Conservation (phyloP, 768 basidiomycete species). For the Termitomyces sp. region DNA sequence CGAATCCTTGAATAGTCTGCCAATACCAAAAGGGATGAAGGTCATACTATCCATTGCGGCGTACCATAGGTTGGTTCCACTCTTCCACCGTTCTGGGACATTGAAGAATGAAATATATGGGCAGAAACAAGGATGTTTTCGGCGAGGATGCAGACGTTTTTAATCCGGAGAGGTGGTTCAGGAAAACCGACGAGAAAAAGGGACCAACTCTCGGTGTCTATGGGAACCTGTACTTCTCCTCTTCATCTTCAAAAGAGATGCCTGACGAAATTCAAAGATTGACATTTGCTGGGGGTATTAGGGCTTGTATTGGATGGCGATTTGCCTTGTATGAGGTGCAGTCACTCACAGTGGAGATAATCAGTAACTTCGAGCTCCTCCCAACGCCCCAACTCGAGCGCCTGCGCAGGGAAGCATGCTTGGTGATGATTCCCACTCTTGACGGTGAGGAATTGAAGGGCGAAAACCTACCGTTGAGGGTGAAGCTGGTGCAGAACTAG, state of each 20-base stretch:
- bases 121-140: slow-evolving; percentile 44
- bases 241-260: neutral
- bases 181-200: slow-evolving; percentile 27
- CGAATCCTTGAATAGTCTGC: slow-evolving; percentile 33
- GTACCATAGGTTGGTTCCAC: slow-evolving; percentile 41
- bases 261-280: slow-evolving; percentile 23
- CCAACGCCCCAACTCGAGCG: slow-evolving; percentile 33
- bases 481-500: slow-evolving; percentile 29
- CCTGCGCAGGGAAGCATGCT: slow-evolving; percentile 38
- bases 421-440: slow-evolving; percentile 43
- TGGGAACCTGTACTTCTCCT: slow-evolving; percentile 36
- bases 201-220: slow-evolving; percentile 38
- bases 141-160: slow-evolving; percentile 52
- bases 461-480: slow-evolving; percentile 36
- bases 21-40: slow-evolving; percentile 45
- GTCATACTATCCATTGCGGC: slow-evolving; percentile 48
- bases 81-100: neutral
- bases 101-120: neutral
- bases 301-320: slow-evolving; percentile 45
- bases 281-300: slow-evolving; percentile 42
- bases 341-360: slow-evolving; percentile 49
- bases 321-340: slow-evolving; percentile 54
- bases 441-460: slow-evolving; percentile 40
- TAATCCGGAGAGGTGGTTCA: slow-evolving; percentile 55
- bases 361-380: slow-evolving; percentile 54